Evolutionary conservation across 805 yeast species (phyloP).

Genomic region (Ascoidea tarda): DNA sequence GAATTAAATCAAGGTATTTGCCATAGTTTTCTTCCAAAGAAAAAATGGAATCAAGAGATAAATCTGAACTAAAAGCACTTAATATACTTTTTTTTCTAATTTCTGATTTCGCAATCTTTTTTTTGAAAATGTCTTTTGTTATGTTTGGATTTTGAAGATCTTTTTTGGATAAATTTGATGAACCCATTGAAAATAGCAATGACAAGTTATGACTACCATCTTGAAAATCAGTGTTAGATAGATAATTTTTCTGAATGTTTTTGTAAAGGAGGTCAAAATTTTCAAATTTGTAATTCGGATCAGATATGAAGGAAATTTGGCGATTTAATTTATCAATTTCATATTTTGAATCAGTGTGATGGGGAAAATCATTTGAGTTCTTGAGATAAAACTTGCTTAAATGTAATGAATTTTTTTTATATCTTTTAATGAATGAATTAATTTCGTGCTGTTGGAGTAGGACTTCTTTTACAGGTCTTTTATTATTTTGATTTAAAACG

Average conservation of each 20-base stretch:
- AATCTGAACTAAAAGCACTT: constrained; percentile 33
- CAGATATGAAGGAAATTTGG: constrained; percentile 11
- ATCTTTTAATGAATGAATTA: constrained; percentile 31
- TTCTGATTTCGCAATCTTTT: constrained; percentile 9
- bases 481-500: constrained; percentile 20
- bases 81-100: constrained; percentile 19
- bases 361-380: constrained; percentile 5
- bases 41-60: constrained; percentile 37
- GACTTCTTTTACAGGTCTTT: constrained; percentile 35
- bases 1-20: constrained; percentile 40
- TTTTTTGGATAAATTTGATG: constrained; percentile 3
- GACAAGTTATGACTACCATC: constrained; percentile 17
- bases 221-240: constrained; percentile 16
- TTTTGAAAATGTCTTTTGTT: constrained; percentile 17
- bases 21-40: constrained; percentile 53
- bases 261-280: constrained; percentile 24
- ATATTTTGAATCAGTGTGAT: constrained; percentile 3
- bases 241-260: constrained; percentile 18
- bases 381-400: constrained; percentile 9
- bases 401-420: constrained; percentile 19
- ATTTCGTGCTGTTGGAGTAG: constrained; percentile 59
- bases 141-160: constrained; percentile 1
- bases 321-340: constrained; percentile 5
- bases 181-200: constrained; percentile 1
- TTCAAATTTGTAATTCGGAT: constrained; percentile 16